These are phyloP conservation scores for Leavenworthia alabamica DNA, from an alignment of 345 rosid genomes.

Conservation along the genomic window DNA sequence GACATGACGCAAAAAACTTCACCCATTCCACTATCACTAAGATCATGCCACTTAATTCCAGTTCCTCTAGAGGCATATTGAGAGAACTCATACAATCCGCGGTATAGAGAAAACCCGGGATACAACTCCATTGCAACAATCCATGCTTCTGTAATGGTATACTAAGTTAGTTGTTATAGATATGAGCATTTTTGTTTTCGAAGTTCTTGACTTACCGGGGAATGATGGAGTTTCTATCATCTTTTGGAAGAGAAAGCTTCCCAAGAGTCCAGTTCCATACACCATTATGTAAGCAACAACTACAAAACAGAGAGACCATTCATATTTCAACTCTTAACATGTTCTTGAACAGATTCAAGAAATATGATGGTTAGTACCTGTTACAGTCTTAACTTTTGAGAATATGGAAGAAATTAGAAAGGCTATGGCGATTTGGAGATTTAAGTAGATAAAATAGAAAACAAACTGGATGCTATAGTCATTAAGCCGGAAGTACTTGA, in stretches of 20 bases:
- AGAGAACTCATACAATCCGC: slow-evolving; percentile 75
- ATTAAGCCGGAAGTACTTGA: slow-evolving; percentile 64
- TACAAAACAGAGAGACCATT: slow-evolving; percentile 15
- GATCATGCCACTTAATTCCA: slow-evolving; percentile 69
- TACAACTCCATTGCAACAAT: slow-evolving; percentile 63
- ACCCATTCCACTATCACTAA: slow-evolving; percentile 60
- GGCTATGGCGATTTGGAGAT: slow-evolving; percentile 74
- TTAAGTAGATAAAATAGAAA: slow-evolving; percentile 60
- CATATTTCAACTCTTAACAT: neutral
- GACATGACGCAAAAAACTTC: slow-evolving; percentile 54
- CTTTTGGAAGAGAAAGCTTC: slow-evolving; percentile 50
- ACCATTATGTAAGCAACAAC: slow-evolving; percentile 63
- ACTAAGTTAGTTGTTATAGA: slow-evolving; percentile 3
- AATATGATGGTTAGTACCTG: slow-evolving; percentile 49
- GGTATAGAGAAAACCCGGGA: slow-evolving; percentile 84
- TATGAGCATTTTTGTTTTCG: neutral
- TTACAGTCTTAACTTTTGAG: slow-evolving; percentile 70
- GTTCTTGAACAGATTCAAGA: slow-evolving; percentile 2
- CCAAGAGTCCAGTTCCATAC: slow-evolving; percentile 81
- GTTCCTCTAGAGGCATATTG: slow-evolving; percentile 43
- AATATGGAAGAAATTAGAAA: slow-evolving; percentile 61
- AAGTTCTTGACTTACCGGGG: slow-evolving; percentile 51
- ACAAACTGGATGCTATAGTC: slow-evolving; percentile 65
- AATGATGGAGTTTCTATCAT: slow-evolving; percentile 55
- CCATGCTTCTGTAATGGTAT: slow-evolving; percentile 44